A percentile compares a stretch with the other conserved stretches of the same genome.
phyloP scores from a whole-genome alignment of 2,329 filamentous ascomycete genomes.

The Beauveria medogensis region DNA sequence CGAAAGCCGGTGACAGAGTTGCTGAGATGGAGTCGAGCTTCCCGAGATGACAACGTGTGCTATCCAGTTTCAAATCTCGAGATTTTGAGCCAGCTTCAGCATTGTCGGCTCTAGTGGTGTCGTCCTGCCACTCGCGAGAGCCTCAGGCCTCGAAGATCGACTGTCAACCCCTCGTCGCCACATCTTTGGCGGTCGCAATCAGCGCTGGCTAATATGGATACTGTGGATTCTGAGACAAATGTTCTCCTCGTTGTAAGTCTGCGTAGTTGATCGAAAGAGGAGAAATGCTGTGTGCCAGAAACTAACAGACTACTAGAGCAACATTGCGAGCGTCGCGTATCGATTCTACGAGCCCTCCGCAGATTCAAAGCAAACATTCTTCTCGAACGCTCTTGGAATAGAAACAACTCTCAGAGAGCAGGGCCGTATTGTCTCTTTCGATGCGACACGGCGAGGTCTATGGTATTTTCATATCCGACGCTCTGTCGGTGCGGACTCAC shows the following conservation, averaged over 20 bases:
- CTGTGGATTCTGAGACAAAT: conserved; percentile 56
- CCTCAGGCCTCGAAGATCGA: background rate
- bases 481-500: conserved; percentile 29
- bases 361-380: conserved; percentile 37
- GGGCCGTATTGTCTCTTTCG: conserved; percentile 46
- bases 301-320: conserved; percentile 36
- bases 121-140: background rate
- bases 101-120: background rate
- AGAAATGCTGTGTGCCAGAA: background rate
- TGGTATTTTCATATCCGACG: conserved; percentile 46
- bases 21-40: conserved; percentile 8
- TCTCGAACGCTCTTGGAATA: conserved; percentile 39
- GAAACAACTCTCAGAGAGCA: conserved; percentile 42
- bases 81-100: background rate
- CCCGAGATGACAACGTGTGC: background rate
- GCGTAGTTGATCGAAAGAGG: conserved; percentile 12
- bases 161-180: background rate
- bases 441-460: conserved; percentile 39
- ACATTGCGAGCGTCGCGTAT: conserved; percentile 47
- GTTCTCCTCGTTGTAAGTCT: conserved; percentile 47
- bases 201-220: conserved; percentile 44
- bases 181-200: background rate
- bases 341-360: conserved; percentile 45
- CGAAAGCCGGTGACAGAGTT: background rate
- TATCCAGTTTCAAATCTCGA: background rate